These are phyloP conservation scores for Paraleonurus japonicus DNA, from an alignment of 257 asterid species.

Conservation along the genomic window DNA sequence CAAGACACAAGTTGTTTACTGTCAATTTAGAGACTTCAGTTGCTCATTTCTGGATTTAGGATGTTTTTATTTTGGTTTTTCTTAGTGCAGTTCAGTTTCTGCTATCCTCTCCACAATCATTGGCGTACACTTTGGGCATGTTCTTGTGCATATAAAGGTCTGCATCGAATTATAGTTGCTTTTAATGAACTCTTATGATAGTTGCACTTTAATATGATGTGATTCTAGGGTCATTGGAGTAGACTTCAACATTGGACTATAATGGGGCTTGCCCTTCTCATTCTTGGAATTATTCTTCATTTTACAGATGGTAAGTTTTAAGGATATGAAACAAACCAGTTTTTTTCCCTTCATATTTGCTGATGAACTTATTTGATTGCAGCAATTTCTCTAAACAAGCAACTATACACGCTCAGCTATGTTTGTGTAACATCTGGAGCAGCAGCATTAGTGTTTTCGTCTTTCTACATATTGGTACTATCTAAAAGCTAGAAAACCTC, in stretches of 20 bases:
- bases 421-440: constrained; percentile 74
- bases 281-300: constrained; percentile 58
- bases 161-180: neutral
- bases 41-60: neutral
- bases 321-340: neutral
- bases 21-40: neutral
- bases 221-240: constrained; percentile 53
- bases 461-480: constrained; percentile 58
- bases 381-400: constrained; percentile 81
- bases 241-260: constrained; percentile 63
- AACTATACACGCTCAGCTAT: constrained; percentile 71
- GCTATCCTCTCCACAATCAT: constrained; percentile 66
- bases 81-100: constrained; percentile 66
- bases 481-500: constrained; percentile 2
- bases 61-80: neutral
- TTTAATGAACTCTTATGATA: neutral
- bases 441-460: constrained; percentile 65
- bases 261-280: constrained; percentile 54
- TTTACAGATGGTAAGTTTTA: constrained; percentile 52
- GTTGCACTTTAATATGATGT: neutral
- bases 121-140: constrained; percentile 76
- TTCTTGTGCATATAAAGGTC: constrained; percentile 65
- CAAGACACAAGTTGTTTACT: neutral
- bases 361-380: constrained; percentile 27
- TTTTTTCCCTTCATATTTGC: neutral